Conservation (phyloP, 139 green algal genomes). For the Closterium sp. region DNA sequence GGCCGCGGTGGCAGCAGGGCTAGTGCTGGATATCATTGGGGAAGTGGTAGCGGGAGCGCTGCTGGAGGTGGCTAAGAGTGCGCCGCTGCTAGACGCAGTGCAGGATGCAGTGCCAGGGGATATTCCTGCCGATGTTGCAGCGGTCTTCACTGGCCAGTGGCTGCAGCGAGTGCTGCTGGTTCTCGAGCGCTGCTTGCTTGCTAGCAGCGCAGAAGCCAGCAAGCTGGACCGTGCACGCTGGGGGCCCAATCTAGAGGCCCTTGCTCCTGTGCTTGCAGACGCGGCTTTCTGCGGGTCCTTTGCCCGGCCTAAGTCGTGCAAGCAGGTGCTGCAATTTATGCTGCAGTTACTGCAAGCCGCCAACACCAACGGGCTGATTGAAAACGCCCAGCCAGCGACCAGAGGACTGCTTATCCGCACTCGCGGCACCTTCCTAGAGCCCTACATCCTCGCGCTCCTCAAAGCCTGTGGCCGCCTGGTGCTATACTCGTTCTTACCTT, state of each 20-base stretch:
- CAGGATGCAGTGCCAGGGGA: constrained; percentile 27
- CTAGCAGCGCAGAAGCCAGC: not conserved
- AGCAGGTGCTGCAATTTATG: constrained; percentile 38
- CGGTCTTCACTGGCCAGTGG: constrained; percentile 40
- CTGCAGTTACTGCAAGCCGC: constrained; percentile 23
- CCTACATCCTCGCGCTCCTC: constrained; percentile 22
- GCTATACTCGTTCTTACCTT: constrained; percentile 38
- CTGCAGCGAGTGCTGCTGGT: constrained; percentile 17
- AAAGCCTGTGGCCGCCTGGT: constrained; percentile 27
- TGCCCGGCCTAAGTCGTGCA: not conserved
- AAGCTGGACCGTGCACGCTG: not conserved
- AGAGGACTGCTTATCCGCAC: not conserved
- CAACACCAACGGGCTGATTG: constrained; percentile 31
- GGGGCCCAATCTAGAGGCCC: constrained; percentile 25
- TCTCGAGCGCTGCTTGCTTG: constrained; percentile 7
- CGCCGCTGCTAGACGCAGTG: constrained; percentile 27
- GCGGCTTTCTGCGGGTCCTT: constrained; percentile 35
- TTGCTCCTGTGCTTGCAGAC: constrained; percentile 32
- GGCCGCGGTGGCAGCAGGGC: not conserved
- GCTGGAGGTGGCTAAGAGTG: not conserved
- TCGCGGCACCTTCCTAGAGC: not conserved
- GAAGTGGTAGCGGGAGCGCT: constrained; percentile 27
- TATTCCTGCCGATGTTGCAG: not conserved
- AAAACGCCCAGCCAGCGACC: constrained; percentile 4
- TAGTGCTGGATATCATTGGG: constrained; percentile 27